Evolutionary conservation across 192 early-diverging fungal species (phyloP).

Genomic region (Entomortierella lignicola): DNA sequence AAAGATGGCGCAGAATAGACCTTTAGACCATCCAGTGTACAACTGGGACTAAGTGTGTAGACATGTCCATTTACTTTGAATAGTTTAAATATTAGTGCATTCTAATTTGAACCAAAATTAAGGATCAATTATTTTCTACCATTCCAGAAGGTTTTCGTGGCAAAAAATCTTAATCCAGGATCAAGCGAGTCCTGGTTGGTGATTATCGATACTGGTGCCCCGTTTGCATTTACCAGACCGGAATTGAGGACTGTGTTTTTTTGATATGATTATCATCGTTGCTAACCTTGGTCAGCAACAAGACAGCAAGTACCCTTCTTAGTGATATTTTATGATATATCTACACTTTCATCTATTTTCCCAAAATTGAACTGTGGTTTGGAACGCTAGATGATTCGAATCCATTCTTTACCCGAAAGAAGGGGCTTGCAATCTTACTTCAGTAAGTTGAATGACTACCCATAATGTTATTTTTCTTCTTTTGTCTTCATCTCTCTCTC

Average conservation of each 20-base stretch:
- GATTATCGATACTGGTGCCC: constrained; percentile 20
- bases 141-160: not conserved
- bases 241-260: not conserved
- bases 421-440: not conserved
- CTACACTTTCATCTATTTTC: no score
- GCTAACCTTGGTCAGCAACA: not conserved
- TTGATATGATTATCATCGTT: not conserved
- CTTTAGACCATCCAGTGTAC: constrained; percentile 16
- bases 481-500: no score
- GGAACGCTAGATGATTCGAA: constrained; percentile 4
- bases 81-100: no score
- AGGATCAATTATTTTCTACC: not conserved
- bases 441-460: no score
- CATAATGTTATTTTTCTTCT: not conserved
- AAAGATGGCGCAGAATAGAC: not conserved
- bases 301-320: not conserved
- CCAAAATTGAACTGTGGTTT: no score
- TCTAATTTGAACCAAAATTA: no score
- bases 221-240: constrained; percentile 19
- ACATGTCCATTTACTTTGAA: no score
- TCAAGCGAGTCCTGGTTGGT: not conserved
- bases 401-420: constrained; percentile 18
- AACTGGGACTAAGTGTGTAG: constrained; percentile 22
- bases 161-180: constrained; percentile 1
- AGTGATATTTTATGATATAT: not conserved